Conservation (phyloP, 139 green algal genomes). For the Nannochloris sp. region DNA sequence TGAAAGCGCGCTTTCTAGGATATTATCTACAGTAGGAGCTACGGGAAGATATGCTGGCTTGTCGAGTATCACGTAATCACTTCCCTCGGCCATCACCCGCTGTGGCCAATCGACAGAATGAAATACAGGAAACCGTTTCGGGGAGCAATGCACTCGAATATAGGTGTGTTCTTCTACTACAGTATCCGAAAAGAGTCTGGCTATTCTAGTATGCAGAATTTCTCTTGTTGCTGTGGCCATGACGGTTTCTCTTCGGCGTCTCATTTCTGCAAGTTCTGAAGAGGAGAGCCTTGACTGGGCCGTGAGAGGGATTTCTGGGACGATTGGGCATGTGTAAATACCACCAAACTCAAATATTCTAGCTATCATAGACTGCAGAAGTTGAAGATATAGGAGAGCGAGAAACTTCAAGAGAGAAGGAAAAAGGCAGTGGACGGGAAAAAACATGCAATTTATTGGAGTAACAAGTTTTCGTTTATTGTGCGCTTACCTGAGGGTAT, state of each 20-base stretch:
- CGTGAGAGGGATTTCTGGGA: conserved; percentile 21
- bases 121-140: conserved; percentile 63
- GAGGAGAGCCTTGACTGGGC: neutral
- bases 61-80: conserved; percentile 61
- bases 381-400: neutral
- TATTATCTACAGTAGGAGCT: conserved; percentile 41
- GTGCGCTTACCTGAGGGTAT: conserved; percentile 4
- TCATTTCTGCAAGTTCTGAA: neutral
- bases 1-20: conserved; percentile 19
- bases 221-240: neutral
- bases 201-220: neutral
- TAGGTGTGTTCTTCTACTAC: conserved; percentile 35
- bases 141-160: conserved; percentile 64
- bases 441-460: neutral
- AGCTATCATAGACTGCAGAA: conserved; percentile 19
- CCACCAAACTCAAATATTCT: conserved; percentile 65
- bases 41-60: conserved; percentile 75
- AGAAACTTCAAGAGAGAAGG: no score
- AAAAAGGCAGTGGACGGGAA: neutral
- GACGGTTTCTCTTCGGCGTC: neutral
- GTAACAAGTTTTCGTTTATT: neutral
- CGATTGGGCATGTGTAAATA: conserved; percentile 54
- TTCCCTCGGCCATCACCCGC: conserved; percentile 33
- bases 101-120: conserved; percentile 31
- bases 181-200: conserved; percentile 4